A percentile compares a stretch with the other conserved stretches of the same genome.
These are phyloP conservation scores for Russula olivacea DNA, from an alignment of 768 basidiomycete species.

Conservation along the genomic window DNA sequence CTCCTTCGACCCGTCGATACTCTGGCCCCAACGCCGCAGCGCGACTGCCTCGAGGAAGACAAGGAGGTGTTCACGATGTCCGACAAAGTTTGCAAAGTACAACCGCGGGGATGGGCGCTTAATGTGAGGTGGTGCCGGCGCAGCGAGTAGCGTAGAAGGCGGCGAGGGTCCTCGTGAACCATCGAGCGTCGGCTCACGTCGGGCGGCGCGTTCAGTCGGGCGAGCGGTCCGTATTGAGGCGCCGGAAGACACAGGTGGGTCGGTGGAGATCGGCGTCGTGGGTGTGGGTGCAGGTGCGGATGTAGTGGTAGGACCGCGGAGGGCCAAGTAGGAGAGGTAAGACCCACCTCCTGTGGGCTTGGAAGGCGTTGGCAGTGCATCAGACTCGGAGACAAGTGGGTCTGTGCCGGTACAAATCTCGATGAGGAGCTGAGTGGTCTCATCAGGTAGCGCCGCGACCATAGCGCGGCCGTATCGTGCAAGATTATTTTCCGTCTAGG, in stretches of 20 bases:
- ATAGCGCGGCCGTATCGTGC: conserved; percentile 85
- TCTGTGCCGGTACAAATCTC: conserved; percentile 78
- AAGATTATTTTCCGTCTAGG: conserved; percentile 80
- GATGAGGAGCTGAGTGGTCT: conserved; percentile 86
- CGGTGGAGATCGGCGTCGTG: conserved; percentile 34
- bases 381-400: conserved; percentile 41
- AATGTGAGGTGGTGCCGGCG: conserved; percentile 27
- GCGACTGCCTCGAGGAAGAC: conserved; percentile 88
- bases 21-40: conserved; percentile 70
- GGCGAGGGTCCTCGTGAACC: conserved; percentile 30
- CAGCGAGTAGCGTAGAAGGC: conserved; percentile 26
- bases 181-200: conserved; percentile 37
- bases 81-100: conserved; percentile 93
- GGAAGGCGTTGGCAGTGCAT: conserved; percentile 29
- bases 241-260: conserved; percentile 21
- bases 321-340: conserved; percentile 74
- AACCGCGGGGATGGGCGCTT: conserved; percentile 72
- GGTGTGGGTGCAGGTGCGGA: conserved; percentile 34
- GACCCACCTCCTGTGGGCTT: conserved; percentile 42
- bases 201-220: conserved; percentile 28
- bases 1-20: conserved; percentile 39
- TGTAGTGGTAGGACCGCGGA: conserved; percentile 51
- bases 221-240: conserved; percentile 17
- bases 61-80: conserved; percentile 78
- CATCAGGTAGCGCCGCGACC: conserved; percentile 73